Percentiles rank a stretch among this genome's conserved stretches.
These are phyloP conservation scores for Penicillium sp. DNA, from an alignment of 2,329 filamentous ascomycete species.

Conservation along the genomic window DNA sequence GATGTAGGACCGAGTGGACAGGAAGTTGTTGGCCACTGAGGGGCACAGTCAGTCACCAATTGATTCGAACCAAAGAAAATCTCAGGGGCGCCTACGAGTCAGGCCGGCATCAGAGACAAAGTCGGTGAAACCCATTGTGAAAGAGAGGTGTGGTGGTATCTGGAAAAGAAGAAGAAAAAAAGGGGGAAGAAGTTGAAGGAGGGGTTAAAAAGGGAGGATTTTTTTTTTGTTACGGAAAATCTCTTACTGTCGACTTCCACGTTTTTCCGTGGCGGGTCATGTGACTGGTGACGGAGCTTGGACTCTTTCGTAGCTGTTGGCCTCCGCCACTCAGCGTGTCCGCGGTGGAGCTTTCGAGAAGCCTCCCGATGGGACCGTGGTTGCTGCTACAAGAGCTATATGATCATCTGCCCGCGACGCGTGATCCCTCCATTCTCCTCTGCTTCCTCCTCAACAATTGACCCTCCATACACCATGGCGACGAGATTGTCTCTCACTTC, in stretches of 20 bases:
- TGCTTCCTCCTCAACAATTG: neutral
- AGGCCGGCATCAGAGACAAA: slow-evolving; percentile 64
- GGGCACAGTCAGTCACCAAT: slow-evolving; percentile 34
- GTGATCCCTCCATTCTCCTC: neutral
- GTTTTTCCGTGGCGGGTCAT: slow-evolving; percentile 24
- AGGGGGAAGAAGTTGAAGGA: slow-evolving; percentile 28
- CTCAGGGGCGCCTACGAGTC: slow-evolving; percentile 51
- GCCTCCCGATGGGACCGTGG: slow-evolving; percentile 23
- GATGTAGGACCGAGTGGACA: slow-evolving; percentile 72
- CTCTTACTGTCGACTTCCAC: slow-evolving; percentile 19
- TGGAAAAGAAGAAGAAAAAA: slow-evolving; percentile 19
- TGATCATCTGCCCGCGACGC: neutral
- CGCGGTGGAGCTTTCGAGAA: slow-evolving; percentile 42
- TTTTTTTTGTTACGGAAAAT: slow-evolving; percentile 27
- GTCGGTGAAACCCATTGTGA: slow-evolving; percentile 68
- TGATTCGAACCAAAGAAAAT: slow-evolving; percentile 22
- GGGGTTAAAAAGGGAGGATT: slow-evolving; percentile 32
- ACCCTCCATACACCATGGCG: slow-evolving; percentile 27
- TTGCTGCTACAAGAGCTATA: slow-evolving; percentile 13
- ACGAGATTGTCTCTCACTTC: slow-evolving; percentile 32
- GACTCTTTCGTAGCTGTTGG: slow-evolving; percentile 24
- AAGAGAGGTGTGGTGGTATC: slow-evolving; percentile 24
- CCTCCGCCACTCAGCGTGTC: slow-evolving; percentile 31
- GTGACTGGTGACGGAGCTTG: slow-evolving; percentile 29
- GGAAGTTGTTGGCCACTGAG: slow-evolving; percentile 47